Evolutionary conservation across 1,284 basidiomycete genomes (phyloP), one percentile per base, ranked within the genome.

Genomic region (Rhodotorula sp.): DNA sequence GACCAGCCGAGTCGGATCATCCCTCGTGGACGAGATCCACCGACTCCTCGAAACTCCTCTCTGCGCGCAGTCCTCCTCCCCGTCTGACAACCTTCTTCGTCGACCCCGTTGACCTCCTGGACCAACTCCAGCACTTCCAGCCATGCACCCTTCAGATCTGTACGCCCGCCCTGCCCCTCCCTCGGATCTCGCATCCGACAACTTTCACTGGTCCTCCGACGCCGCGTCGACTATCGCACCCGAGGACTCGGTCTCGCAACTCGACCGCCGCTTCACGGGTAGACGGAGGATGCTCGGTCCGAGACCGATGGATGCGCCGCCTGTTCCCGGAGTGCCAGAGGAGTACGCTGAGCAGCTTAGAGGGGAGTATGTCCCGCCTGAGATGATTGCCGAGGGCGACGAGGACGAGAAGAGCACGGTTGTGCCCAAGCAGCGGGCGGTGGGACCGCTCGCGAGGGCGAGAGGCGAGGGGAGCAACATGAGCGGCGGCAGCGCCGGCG

Each of bases 181-280:
- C 3, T 66, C 67, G 3, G 72, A 74, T 13, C 53, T 56, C 29
- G 58, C 52, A 7, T 60, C 57, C 13, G 62, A 57, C 30, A 60
- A 73, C 54, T 73, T 66, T 24, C 64, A 73, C 9, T 74, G 67
- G 64, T 55, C 54, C 29, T 65, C 72, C 30, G 73, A 74, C 58
- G 64, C 64, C n/a, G 68, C 70, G 5, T 59, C 53, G 15, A 75
- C 69, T 6, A 75, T 73, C 34, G 51, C n/a, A 0, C 71, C 74
- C 4, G 71, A 67, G 54, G 74, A 75, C 53, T 67, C 64, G 6
- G 74, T 75, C 39, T 67, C 64, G 11, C 71, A 75, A 30, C 57
- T 75, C 54, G 74, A 67, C 34, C 58, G 74, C 4, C 47, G 69
- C 19, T 63, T 73, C 49, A 75, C 74, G 3, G 68, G 68, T 1